Evolutionary conservation across 208 protist genomes (phyloP), one percentile per base, ranked within the genome.

Genomic region (Leishmania amazonensis): DNA sequence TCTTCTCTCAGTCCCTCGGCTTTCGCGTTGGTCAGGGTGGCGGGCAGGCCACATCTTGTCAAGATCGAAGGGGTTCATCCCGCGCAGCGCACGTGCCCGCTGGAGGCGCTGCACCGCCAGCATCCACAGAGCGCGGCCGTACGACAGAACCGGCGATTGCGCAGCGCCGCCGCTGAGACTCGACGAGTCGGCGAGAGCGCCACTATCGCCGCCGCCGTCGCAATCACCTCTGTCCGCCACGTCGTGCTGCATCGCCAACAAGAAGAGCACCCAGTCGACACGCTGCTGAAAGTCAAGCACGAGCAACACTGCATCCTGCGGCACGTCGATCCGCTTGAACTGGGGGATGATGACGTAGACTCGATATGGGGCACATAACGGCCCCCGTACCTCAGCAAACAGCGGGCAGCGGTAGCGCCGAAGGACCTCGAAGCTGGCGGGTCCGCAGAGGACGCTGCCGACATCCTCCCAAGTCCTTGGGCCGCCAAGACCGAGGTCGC

Each of bases 111-210:
- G 87, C 51, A 81, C 87, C n/a, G 91, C 90, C 24, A 96, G 83
- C 77, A 95, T 82, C 93, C 93, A 96, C 77, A 96, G 84, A n/a
- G 80, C 86, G 2, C 93, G 89, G 28, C 93, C 93, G 85, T 92
- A 94, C 15, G 90, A 89, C 35, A 96, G 73, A 6, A 76, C 38
- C 40, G 64, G 51, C 38, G 38, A 35, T 17, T 49, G 42, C 45
- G 9, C 45, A 51, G 3, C 40, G 24, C 35, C 3, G 70, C 28
- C 21, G 28, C 21, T 74, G 15, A 3, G 24, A 38, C 35, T 74
- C 45, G 28, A 19, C 24, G 28, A 28, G 9, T 8, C 21, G 21
- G 45, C 17, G 28, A 19, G 13, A 74, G 6, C 45, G 17, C 13
- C 24, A 1, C 9, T 35, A 54, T 47, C n/a, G 13, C 3, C 45